Percentiles rank a stretch among this genome's conserved stretches.
Evolutionary conservation across 768 basidiomycete species (phyloP).

Genomic region (Epithele typhae): DNA sequence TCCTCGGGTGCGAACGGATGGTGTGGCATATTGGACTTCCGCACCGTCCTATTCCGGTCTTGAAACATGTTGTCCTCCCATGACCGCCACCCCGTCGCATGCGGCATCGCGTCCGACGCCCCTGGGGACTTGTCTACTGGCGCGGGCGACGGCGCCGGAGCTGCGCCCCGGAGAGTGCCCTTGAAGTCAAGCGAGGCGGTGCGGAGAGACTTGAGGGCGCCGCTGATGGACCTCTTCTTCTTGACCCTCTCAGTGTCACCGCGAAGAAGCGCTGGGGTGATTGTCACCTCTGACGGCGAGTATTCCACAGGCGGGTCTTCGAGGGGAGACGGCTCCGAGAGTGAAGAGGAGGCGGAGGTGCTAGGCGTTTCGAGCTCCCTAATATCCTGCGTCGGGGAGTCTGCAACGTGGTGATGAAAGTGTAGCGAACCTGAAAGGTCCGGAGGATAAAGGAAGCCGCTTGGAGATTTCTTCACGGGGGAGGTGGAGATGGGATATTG

Average conservation of each 20-base stretch:
- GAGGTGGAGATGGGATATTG: constrained; percentile 2
- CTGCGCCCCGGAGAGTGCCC: not conserved
- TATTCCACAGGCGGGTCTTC: constrained; percentile 1
- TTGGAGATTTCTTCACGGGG: constrained; percentile 8
- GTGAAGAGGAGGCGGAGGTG: constrained; percentile 3
- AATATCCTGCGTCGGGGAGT: constrained; percentile 5
- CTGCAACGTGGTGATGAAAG: constrained; percentile 6
- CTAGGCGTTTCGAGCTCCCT: not conserved
- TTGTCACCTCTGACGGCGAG: constrained; percentile 7
- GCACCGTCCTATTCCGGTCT: constrained; percentile 12
- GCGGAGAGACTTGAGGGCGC: constrained; percentile 10
- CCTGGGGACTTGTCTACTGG: constrained; percentile 5
- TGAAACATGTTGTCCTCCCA: constrained; percentile 10
- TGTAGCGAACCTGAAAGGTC: not conserved
- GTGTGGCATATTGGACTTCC: constrained; percentile 22
- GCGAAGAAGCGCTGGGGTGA: constrained; percentile 6
- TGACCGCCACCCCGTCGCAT: not conserved
- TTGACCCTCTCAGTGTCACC: constrained; percentile 2
- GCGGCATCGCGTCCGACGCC: constrained; percentile 4
- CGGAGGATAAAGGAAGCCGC: constrained; percentile 3
- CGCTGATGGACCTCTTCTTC: constrained; percentile 12
- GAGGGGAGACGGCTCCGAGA: constrained; percentile 5
- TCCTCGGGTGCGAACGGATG: constrained; percentile 36
- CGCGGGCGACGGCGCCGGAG: not conserved
- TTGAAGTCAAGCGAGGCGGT: constrained; percentile 2